Base-by-base conservation (phyloP, 2,329 filamentous ascomycete species). In the Metarhizium sp. region DNA sequence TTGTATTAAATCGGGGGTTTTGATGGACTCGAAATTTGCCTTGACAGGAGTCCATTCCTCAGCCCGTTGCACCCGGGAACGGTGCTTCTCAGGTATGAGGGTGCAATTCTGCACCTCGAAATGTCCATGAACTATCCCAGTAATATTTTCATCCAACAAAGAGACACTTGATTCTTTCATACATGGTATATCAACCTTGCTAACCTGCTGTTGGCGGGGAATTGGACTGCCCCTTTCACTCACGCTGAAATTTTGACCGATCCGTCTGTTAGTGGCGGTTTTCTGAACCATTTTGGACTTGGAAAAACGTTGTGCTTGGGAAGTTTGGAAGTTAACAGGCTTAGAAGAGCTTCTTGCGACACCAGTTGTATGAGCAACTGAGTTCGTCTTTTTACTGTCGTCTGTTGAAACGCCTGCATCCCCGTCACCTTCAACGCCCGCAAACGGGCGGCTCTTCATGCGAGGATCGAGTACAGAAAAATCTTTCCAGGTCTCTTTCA, bases 151-250 rank as follows among this genome's bases (percentile, higher is more conserved):
- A 30, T 29, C 4, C 25, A 13, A 48, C 4, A 16, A 48, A 48
- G 45, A 5, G 25, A 29, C 14, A 8, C 6, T 48, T 30, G 45
- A 48, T 4, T 30, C 11, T 48, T 30, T 30, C 2, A 25, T 16
- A 8, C 20, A 30, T 30, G 45, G 6, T 30, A 30, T 30, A 6
- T 30, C 18, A 32, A 20, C 10, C 14, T 29, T 38, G 6, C 38
- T 38, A 6, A 29, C 43, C 25, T 34, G 32, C 3, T 38, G 29
- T n/a, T 40, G 49, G 13, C 47, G 8, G n/a, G 38, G 50, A 30
- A 57, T 51, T 30, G 55, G 55, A 32, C 55, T 57, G 46, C 55
- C 55, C n/a, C 34, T 29, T 7, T 50, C 43, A 20, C 55, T 54
- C 14, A 57, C 48, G 42, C 49, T 54, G 51, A 57, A 50, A 18